phyloP scores from a whole-genome alignment of 345 rosid genomes.

The Raphanus sativus region DNA sequence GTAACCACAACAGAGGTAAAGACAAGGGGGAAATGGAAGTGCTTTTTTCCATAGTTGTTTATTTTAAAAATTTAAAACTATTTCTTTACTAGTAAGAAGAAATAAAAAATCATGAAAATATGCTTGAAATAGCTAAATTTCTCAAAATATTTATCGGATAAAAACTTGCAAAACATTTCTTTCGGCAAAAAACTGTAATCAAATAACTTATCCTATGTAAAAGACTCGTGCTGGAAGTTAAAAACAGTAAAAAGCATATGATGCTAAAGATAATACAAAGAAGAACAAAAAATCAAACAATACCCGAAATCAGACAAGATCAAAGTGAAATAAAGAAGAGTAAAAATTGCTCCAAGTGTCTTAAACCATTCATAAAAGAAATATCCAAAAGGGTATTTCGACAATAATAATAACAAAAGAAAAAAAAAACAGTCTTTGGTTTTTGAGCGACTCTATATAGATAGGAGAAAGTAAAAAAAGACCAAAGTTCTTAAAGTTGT shows the following conservation, averaged over 20 bases:
- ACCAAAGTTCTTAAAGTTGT: slow-evolving; percentile 31
- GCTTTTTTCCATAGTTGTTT: too few species aligned
- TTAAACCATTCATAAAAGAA: slow-evolving; percentile 14
- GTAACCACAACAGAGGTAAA: too few species aligned
- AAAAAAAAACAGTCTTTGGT: background rate
- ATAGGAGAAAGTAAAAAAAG: slow-evolving; percentile 22
- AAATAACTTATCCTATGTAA: background rate
- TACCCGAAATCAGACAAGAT: background rate
- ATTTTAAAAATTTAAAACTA: too few species aligned
- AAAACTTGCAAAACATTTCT: too few species aligned
- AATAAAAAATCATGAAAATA: too few species aligned
- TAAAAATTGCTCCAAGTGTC: slow-evolving; percentile 12
- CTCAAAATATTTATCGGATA: too few species aligned
- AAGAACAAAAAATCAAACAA: background rate
- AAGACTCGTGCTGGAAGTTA: background rate
- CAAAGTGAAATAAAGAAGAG: background rate
- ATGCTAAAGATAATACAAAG: background rate
- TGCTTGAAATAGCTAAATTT: too few species aligned
- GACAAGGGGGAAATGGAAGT: too few species aligned
- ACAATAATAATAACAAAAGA: slow-evolving; percentile 8
- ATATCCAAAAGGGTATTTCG: slow-evolving; percentile 22
- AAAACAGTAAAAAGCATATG: background rate
- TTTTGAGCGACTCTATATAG: slow-evolving; percentile 17
- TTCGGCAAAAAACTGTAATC: too few species aligned
- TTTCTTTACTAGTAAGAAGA: too few species aligned